These are phyloP conservation scores for Ambrosiella beaveri DNA, from an alignment of 2,329 filamentous ascomycete genomes.

Conservation along the genomic window DNA sequence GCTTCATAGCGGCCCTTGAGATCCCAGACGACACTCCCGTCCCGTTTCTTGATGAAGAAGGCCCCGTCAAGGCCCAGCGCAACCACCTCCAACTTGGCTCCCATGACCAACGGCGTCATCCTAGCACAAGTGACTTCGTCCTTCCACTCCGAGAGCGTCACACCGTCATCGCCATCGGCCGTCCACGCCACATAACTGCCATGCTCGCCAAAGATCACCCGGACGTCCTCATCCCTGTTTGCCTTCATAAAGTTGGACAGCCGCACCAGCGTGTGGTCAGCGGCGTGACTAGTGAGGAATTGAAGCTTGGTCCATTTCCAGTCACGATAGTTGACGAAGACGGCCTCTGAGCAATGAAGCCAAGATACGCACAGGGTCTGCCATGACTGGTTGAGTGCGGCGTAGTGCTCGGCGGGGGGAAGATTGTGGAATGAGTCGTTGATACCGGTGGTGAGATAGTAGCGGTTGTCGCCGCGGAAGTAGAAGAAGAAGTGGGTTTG, in stretches of 20 bases:
- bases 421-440: constrained; percentile 9
- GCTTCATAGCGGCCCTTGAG: constrained; percentile 8
- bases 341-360: constrained; percentile 1
- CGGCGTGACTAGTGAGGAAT: constrained; percentile 4
- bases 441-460: constrained; percentile 10
- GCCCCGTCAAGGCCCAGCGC: constrained; percentile 7
- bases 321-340: constrained; percentile 7
- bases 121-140: constrained; percentile 1
- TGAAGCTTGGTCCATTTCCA: constrained; percentile 8
- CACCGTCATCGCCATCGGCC: not conserved
- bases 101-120: constrained; percentile 10
- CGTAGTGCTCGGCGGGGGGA: constrained; percentile 1
- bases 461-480: constrained; percentile 11
- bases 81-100: constrained; percentile 5
- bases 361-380: constrained; percentile 7
- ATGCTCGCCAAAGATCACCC: constrained; percentile 8
- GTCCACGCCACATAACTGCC: constrained; percentile 9
- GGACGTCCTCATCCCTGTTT: constrained; percentile 9
- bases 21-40: constrained; percentile 7
- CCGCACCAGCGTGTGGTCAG: not conserved
- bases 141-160: constrained; percentile 9
- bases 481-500: constrained; percentile 10
- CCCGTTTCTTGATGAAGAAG: constrained; percentile 10
- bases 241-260: constrained; percentile 5
- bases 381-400: constrained; percentile 1